Conservation (phyloP, 306 rosid genomes). For the Quercus engelmannii region DNA sequence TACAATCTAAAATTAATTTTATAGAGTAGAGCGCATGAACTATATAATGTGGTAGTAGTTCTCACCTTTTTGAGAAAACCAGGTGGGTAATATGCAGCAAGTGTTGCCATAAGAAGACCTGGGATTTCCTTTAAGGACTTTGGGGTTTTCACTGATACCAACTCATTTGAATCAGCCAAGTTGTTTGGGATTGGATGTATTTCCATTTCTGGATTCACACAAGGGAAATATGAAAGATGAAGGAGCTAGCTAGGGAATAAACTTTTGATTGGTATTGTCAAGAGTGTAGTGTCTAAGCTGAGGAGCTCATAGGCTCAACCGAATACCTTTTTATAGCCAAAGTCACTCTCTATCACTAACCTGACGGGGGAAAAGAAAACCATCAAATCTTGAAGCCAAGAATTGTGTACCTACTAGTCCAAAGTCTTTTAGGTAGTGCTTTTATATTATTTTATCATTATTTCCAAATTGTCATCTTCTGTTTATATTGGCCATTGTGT, state of each 20-base stretch:
- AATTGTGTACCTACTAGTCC: too few species aligned
- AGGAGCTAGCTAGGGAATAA: not conserved
- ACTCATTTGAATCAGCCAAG: conserved; percentile 8
- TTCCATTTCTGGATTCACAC: conserved; percentile 14
- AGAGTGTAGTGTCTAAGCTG: not conserved
- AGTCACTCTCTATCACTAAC: not conserved
- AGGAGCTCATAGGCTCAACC: not conserved
- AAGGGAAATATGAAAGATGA: not conserved
- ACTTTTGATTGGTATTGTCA: not conserved
- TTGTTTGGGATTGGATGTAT: conserved; percentile 4
- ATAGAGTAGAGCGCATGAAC: too few species aligned
- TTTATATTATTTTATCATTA: too few species aligned
- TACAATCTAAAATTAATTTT: too few species aligned
- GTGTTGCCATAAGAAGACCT: conserved; percentile 2
- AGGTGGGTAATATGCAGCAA: conserved; percentile 41
- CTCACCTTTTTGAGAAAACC: conserved; percentile 50
- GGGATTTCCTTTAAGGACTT: not conserved
- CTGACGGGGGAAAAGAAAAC: not conserved
- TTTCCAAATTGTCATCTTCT: too few species aligned
- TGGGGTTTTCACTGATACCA: conserved; percentile 10
- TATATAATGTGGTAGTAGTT: too few species aligned
- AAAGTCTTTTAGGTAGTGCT: too few species aligned
- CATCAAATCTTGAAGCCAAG: too few species aligned
- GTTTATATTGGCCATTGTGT: too few species aligned
- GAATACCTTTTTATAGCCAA: not conserved